A percentile compares a stretch with the other conserved stretches of the same genome.
Evolutionary conservation across 2,329 filamentous ascomycete species (phyloP).

Genomic region (Diaporthe sp.): DNA sequence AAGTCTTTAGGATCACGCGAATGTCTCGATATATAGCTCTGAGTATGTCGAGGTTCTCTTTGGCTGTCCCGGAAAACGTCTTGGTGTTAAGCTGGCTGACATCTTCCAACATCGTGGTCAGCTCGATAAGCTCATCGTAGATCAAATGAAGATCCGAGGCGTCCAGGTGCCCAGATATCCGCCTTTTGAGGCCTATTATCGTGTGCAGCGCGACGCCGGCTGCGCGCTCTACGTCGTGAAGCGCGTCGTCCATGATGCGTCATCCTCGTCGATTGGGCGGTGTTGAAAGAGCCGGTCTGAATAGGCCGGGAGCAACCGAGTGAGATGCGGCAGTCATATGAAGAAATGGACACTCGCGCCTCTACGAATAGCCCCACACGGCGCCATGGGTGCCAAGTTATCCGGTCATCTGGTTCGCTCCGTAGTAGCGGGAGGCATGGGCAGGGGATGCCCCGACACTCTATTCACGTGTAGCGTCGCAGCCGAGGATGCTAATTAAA

Average conservation of each 20-base stretch:
- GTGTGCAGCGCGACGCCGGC: conserved; percentile 18
- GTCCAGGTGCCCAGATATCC: not conserved
- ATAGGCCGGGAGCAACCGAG: not conserved
- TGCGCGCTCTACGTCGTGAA: conserved; percentile 32
- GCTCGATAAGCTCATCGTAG: conserved; percentile 25
- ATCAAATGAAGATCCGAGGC: conserved; percentile 11
- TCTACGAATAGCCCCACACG: conserved; percentile 23
- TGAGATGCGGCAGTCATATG: conserved; percentile 15
- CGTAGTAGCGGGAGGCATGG: conserved; percentile 7
- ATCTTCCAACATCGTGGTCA: not conserved
- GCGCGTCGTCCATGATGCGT: conserved; percentile 13
- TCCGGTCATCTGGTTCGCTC: conserved; percentile 7
- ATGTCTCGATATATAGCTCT: not conserved
- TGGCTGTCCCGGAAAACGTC: conserved; percentile 13
- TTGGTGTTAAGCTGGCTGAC: not conserved
- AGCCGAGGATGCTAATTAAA: conserved; percentile 18
- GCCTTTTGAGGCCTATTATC: conserved; percentile 2
- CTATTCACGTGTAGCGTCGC: not conserved
- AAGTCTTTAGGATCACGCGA: not conserved
- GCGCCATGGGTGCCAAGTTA: conserved; percentile 12
- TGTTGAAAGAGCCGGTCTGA: not conserved
- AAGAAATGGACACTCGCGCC: conserved; percentile 18
- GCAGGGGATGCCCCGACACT: conserved; percentile 20
- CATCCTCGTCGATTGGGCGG: not conserved
- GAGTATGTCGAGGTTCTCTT: not conserved